A percentile compares a stretch with the other conserved stretches of the same genome.
Evolutionary conservation across 164 flowering plant genomes (phyloP).

Genomic region (Aristolochia contorta): DNA sequence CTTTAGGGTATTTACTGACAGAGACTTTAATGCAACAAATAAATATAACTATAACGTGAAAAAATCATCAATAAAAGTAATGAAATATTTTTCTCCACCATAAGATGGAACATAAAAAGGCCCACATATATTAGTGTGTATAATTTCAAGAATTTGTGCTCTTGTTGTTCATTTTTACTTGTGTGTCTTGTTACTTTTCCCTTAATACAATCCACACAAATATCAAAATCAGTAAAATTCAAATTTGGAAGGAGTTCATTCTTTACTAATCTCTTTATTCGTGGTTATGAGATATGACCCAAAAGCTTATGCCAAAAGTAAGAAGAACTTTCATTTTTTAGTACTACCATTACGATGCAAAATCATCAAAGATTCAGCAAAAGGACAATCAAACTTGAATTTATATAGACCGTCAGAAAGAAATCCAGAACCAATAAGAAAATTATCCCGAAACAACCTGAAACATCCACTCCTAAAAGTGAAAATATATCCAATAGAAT

Average conservation of each 20-base stretch:
- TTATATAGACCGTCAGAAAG: constrained; percentile 13
- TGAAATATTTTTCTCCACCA: too few relatives aligned
- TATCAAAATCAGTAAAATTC: too few relatives aligned
- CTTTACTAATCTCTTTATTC: constrained; percentile 11
- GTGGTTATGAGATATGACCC: constrained; percentile 17
- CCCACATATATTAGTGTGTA: too few relatives aligned
- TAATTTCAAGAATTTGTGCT: too few relatives aligned
- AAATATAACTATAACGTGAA: not conserved
- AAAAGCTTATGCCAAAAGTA: constrained; percentile 12
- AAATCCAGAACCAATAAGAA: constrained; percentile 10
- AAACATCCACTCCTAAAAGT: not conserved
- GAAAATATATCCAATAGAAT: too few relatives aligned
- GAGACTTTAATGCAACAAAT: not conserved
- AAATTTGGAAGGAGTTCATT: constrained; percentile 8
- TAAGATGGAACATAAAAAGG: not conserved
- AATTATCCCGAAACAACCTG: constrained; percentile 7
- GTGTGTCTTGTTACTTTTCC: constrained; percentile 13
- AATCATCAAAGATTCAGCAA: constrained; percentile 4
- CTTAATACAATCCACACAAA: constrained; percentile 4
- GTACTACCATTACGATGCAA: constrained; percentile 10
- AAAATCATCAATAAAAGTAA: not conserved
- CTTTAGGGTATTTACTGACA: too few relatives aligned
- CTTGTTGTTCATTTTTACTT: not conserved
- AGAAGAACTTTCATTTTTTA: constrained; percentile 11
- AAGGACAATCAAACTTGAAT: constrained; percentile 4